A percentile compares a stretch with the other conserved stretches of the same genome.
Evolutionary conservation across 1,284 basidiomycete genomes (phyloP).

Genomic region (Pascua sp.): DNA sequence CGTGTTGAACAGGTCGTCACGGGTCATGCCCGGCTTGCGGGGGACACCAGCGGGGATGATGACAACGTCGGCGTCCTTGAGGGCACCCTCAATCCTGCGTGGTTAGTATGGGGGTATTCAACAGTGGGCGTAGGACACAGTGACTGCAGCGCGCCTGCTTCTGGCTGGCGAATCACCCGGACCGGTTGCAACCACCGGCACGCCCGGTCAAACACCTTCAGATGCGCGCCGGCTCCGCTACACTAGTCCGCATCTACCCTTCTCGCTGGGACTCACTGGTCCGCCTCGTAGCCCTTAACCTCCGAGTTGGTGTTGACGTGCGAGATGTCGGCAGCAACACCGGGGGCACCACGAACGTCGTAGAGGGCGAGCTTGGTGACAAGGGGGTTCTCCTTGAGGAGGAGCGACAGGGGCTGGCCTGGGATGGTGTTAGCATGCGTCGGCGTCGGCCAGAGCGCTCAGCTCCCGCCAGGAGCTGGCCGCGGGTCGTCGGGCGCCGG

Average conservation of each 20-base stretch:
- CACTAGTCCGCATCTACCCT: too few relatives aligned
- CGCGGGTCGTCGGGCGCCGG: neutral
- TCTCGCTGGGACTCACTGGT: slow-evolving; percentile 37
- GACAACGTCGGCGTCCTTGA: slow-evolving; percentile 82
- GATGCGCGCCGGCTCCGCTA: neutral
- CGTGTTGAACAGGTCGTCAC: slow-evolving; percentile 56
- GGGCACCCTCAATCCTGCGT: slow-evolving; percentile 69
- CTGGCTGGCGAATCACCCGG: neutral
- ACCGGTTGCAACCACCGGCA: neutral
- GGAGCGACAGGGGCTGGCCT: slow-evolving; percentile 84
- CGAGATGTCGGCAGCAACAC: slow-evolving; percentile 90
- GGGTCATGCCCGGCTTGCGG: slow-evolving; percentile 78
- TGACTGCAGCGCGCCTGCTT: neutral
- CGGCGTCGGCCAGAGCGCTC: too few relatives aligned
- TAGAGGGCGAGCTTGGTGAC: slow-evolving; percentile 83
- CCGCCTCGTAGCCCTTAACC: slow-evolving; percentile 62
- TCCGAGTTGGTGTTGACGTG: slow-evolving; percentile 63
- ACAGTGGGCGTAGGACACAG: too few relatives aligned
- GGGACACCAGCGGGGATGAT: slow-evolving; percentile 98
- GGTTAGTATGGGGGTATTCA: slow-evolving; percentile 53
- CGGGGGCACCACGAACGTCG: slow-evolving; percentile 96
- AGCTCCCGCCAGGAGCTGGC: too few relatives aligned
- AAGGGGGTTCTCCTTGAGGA: slow-evolving; percentile 79
- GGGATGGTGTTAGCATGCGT: slow-evolving; percentile 4
- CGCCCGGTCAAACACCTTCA: too few relatives aligned